Conservation (phyloP, 345 rosid genomes). For the Gossypium arboreum region DNA sequence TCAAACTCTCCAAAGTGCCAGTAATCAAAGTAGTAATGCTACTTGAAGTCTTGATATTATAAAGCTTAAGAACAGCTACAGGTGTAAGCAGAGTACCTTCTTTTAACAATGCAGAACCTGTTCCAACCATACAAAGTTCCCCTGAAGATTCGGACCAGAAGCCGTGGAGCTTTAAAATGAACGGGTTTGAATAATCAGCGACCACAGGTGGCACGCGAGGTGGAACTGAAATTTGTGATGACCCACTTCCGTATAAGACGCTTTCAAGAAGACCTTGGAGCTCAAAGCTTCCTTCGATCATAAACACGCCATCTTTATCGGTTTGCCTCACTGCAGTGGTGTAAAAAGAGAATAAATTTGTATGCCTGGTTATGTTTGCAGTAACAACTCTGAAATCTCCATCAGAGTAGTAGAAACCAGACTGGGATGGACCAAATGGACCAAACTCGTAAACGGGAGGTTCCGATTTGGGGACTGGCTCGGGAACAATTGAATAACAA, state of each 20-base stretch:
- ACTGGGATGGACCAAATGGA: background rate
- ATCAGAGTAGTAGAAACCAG: conserved; percentile 19
- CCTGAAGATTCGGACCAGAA: conserved; percentile 41
- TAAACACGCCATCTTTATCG: conserved; percentile 14
- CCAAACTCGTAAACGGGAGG: background rate
- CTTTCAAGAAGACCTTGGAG: background rate
- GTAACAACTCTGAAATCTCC: background rate
- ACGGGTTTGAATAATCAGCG: background rate
- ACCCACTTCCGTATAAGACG: background rate
- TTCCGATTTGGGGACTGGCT: background rate
- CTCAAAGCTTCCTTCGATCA: conserved; percentile 20
- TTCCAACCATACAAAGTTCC: conserved; percentile 52
- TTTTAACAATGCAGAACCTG: conserved; percentile 12
- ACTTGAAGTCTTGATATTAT: conserved; percentile 23
- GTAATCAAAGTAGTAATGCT: conserved; percentile 35
- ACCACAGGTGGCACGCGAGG: background rate
- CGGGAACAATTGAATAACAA: conserved; percentile 31
- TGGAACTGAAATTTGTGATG: background rate
- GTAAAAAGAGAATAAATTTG: conserved; percentile 10
- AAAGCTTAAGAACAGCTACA: conserved; percentile 39
- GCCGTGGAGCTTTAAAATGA: conserved; percentile 34
- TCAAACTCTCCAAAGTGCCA: conserved; percentile 40
- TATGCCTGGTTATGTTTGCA: conserved; percentile 4
- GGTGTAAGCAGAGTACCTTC: conserved; percentile 15
- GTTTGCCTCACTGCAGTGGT: conserved; percentile 1